Evolutionary conservation across 257 asterid species (phyloP).

Genomic region (Lycium barbarum): DNA sequence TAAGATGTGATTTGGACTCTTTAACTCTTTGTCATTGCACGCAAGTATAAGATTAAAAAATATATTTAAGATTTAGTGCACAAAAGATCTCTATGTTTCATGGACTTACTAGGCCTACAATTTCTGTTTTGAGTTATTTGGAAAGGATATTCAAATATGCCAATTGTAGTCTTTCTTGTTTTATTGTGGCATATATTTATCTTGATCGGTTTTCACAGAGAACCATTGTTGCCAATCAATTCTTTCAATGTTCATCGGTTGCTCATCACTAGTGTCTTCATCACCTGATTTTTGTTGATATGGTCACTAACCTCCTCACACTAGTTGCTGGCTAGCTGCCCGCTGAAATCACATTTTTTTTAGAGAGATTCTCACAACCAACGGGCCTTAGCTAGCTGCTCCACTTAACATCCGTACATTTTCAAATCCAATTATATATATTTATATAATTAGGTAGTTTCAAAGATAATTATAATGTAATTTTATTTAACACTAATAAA

Average conservation of each 20-base stretch:
- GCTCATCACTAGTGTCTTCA: constrained; percentile 63
- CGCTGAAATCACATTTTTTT: not conserved
- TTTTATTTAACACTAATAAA: no score
- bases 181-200: constrained; percentile 70
- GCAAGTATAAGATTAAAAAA: not conserved
- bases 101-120: constrained; percentile 58
- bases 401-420: not conserved
- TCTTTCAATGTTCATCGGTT: constrained; percentile 77
- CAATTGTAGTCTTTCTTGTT: constrained; percentile 71
- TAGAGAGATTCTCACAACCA: not conserved
- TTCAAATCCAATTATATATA: not conserved
- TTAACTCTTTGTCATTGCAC: not conserved
- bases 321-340: not conserved
- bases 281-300: not conserved
- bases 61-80: not conserved
- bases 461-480: not conserved
- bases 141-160: constrained; percentile 81
- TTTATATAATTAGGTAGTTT: not conserved
- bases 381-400: not conserved
- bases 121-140: constrained; percentile 56
- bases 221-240: constrained; percentile 61
- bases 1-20: not conserved
- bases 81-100: constrained; percentile 60
- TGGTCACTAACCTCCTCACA: not conserved
- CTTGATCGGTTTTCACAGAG: constrained; percentile 64